A percentile compares a stretch with the other conserved stretches of the same genome.
These are phyloP conservation scores for Magnolia officinalis DNA, from an alignment of 164 flowering plant genomes.

Conservation along the genomic window DNA sequence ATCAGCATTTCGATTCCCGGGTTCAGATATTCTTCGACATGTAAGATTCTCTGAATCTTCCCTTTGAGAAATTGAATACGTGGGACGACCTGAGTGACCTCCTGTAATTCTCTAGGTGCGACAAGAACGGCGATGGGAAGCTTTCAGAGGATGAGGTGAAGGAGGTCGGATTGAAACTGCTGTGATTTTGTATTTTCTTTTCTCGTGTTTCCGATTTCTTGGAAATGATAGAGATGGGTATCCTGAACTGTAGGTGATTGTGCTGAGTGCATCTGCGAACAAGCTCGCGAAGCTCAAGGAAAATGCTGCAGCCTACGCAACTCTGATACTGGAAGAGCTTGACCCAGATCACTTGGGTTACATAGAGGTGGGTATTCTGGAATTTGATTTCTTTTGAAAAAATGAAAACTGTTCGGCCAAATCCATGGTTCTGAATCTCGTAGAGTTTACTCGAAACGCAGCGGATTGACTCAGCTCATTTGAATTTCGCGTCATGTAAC, in stretches of 20 bases:
- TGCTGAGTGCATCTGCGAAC: conserved; percentile 88
- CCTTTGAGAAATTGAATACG: not conserved
- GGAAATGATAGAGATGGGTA: not conserved
- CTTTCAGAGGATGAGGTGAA: conserved; percentile 85
- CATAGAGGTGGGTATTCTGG: conserved; percentile 55
- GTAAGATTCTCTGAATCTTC: conserved; percentile 33
- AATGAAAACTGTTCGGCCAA: not conserved
- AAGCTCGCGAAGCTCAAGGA: conserved; percentile 66
- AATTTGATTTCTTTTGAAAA: not conserved
- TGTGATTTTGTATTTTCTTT: conserved; percentile 2
- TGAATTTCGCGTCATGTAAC: no score
- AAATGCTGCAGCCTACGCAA: conserved; percentile 68
- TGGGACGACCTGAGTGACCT: not conserved
- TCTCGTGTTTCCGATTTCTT: not conserved
- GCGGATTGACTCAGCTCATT: no score
- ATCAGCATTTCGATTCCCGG: conserved; percentile 61
- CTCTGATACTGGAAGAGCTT: conserved; percentile 93
- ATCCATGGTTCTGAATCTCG: not conserved
- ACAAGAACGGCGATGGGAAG: conserved; percentile 92
- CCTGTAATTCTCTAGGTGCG: conserved; percentile 57
- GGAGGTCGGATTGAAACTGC: conserved; percentile 48
- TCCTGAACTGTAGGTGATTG: conserved; percentile 50
- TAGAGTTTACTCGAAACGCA: no score
- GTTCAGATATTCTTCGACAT: conserved; percentile 97
- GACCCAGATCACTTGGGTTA: conserved; percentile 89